Base-by-base conservation (phyloP, 305 asterid genomes). In the Rubia tinctorum region DNA sequence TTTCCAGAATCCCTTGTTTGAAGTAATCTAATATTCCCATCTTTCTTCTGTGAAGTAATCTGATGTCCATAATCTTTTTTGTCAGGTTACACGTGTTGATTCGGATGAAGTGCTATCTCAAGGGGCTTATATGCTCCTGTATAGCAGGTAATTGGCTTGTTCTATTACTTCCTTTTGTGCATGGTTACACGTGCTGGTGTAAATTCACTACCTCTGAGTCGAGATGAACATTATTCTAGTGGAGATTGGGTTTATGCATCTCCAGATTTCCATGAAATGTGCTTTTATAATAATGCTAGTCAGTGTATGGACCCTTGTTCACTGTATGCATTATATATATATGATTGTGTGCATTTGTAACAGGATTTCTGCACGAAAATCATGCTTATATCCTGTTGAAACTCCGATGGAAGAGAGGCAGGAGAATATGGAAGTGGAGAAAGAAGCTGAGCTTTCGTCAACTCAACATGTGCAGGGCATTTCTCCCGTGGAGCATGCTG, bases 101-200 rank as follows among this genome's bases (percentile, higher is more conserved):
- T 77, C 87, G 84, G 96, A 90, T 73, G 98, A 94, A 82, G 97
- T 94, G 74, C 96, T 94, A 74, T 91, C 96, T 0, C 98, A 91
- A 86, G 97, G 97, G 80, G 97, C 97, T 77, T 94, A 94, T 80
- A 94, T 91, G 98, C 95, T 94, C 76, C 73, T 94, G 79, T 94
- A 94, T 82, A 94, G 86, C 90, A 90, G 98, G 98, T 94, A 86
- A 69, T 60, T 73, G 43, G 73, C 27, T 63, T 68, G 53, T 71
- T 75, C 49, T 37, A 43, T 40, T 73, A 18, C 64, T 56, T 6
- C 3, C 12, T 27, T 51, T n/a, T 17, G 60, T 45, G 25, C 71
- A 22, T 34, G 7, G 43, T 34, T 22, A 11, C 58, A 20, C 10
- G 40, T 12, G 23, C 43, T 45, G 22, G 11, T 14, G 69, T 1